Base-by-base conservation (phyloP, 2,329 filamentous ascomycete species). In the Alternaria sp. region DNA sequence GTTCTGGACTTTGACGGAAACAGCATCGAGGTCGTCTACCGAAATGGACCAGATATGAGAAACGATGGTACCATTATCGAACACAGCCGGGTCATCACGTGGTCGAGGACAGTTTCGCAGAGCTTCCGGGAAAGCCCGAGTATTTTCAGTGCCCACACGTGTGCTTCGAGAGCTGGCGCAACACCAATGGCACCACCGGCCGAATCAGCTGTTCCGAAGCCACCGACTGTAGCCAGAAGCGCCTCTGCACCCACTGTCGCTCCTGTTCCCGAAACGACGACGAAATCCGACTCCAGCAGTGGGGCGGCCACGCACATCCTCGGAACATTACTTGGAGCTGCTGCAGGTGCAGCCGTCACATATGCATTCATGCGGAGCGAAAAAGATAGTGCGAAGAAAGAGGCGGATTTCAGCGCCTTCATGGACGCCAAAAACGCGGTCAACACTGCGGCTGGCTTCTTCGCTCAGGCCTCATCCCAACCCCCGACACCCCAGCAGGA, bases 1-100 rank as follows among this genome's bases (percentile, higher is more conserved):
- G 81, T 93, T 41, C 85, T 88, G 61, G 93, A 96, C 78, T 85
- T 92, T 55, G 92, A 96, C 80, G 91, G 91, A 51, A 96, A 96
- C 80, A 91, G 86, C 68, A 88, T 96, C 74, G 91, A 95, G 74
- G 90, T 92, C 30, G 87, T 94, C 51, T 91, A 88, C 75, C 82
- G 83, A 53, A 80, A 81, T 54, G 78, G 75, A 41, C 77, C 75
- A 38, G 76, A 75, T 60, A 63, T 75, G 64, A 70, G 65, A 60
- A 76, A 79, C 44, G 78, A 81, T 54, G 77, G 74, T 3, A 75
- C 79, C 20, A 75, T 81, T 18, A 71, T 79, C 38, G 74, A 80
- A 63, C 76, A 81, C 52, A 80, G 78, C 63, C 79, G 78, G 39
- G 82, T 86, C 18, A 73, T 84, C 54, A 80, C 77, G 32, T 79